phyloP scores from a whole-genome alignment of 2,329 filamentous ascomycete species.

The Xylariales sp. region DNA sequence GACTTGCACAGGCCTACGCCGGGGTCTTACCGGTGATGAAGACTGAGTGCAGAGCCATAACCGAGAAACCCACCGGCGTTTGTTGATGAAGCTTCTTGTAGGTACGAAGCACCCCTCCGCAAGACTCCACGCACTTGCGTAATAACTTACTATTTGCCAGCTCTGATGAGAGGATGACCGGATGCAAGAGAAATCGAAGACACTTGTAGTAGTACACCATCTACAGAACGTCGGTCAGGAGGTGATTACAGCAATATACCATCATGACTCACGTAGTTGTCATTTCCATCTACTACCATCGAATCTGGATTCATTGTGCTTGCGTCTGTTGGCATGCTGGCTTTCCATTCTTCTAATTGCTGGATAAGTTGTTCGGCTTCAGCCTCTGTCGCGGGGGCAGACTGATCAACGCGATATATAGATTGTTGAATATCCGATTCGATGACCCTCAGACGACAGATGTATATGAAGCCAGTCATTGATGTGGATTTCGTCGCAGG shows the following conservation, averaged over 20 bases:
- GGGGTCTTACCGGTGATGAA: constrained; percentile 22
- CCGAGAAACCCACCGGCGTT: constrained; percentile 21
- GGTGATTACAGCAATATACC: too few species aligned
- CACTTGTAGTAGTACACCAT: constrained; percentile 23
- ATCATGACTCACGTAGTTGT: constrained; percentile 18
- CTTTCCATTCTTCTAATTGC: constrained; percentile 16
- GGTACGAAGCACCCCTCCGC: constrained; percentile 22
- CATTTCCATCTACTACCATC: constrained; percentile 16
- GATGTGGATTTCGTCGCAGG: constrained; percentile 18
- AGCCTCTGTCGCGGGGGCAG: constrained; percentile 1
- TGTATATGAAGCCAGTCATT: constrained; percentile 21
- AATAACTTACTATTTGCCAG: constrained; percentile 13
- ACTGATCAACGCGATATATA: constrained; percentile 16
- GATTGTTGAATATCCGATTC: constrained; percentile 18
- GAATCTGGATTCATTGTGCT: constrained; percentile 7
- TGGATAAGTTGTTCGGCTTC: constrained; percentile 15
- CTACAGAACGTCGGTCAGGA: too few species aligned
- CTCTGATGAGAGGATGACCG: constrained; percentile 14
- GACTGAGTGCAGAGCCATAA: constrained; percentile 24
- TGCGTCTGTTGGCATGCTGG: constrained; percentile 13
- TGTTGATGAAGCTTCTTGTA: constrained; percentile 26
- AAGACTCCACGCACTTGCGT: constrained; percentile 20
- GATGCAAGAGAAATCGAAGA: constrained; percentile 18
- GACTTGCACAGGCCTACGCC: too few species aligned
- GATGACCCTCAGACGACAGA: constrained; percentile 16